These are phyloP conservation scores for Buxus sempervirens DNA, from an alignment of 164 flowering plant genomes.

Conservation along the genomic window DNA sequence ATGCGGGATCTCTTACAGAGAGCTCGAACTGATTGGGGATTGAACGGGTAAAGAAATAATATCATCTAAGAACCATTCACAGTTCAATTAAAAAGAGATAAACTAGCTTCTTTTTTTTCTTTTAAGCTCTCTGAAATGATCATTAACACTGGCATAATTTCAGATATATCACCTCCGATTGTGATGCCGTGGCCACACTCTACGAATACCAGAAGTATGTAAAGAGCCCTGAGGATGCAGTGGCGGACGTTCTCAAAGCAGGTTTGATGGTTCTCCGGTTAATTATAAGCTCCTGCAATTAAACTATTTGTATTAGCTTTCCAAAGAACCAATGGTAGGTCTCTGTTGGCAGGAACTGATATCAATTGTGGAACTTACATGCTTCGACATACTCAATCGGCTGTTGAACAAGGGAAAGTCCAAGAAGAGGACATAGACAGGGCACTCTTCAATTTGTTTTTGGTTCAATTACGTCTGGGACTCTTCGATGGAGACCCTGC, in stretches of 20 bases:
- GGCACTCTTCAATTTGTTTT: constrained; percentile 74
- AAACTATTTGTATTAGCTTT: not conserved
- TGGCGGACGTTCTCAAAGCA: no score
- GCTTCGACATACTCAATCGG: constrained; percentile 51
- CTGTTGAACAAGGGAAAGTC: constrained; percentile 68
- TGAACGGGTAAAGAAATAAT: constrained; percentile 58
- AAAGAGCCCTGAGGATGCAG: no score
- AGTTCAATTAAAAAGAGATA: not conserved
- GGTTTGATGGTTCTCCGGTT: not conserved
- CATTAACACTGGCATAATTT: constrained; percentile 2
- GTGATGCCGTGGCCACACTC: no score
- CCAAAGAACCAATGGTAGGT: not conserved
- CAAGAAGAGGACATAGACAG: constrained; percentile 63
- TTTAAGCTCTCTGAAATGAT: not conserved
- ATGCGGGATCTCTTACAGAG: constrained; percentile 48
- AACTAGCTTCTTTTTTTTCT: not conserved
- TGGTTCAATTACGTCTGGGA: constrained; percentile 80
- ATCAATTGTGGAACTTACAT: constrained; percentile 83
- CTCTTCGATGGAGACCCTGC: constrained; percentile 72
- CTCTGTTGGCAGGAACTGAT: constrained; percentile 64
- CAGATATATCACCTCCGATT: no score
- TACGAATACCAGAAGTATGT: no score
- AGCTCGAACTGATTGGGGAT: constrained; percentile 79
- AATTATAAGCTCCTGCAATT: not conserved
- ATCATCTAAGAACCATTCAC: not conserved